A percentile compares a stretch with the other conserved stretches of the same genome.
Conservation (phyloP, 805 yeast genomes). For the Metschnikowia lachancei region DNA sequence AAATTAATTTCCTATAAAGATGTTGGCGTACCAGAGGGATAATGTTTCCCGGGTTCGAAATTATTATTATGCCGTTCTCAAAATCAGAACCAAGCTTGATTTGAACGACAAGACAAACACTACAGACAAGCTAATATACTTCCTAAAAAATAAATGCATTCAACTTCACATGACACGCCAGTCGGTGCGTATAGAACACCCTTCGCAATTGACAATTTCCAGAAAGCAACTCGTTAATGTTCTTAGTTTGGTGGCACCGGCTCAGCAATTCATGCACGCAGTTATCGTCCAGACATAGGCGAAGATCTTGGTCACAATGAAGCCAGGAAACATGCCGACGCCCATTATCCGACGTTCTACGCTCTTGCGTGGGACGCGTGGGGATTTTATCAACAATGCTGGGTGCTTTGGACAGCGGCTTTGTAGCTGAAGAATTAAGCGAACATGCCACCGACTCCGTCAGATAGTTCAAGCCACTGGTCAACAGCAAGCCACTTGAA, state of each 20-base stretch:
- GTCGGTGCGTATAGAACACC: conserved; percentile 18
- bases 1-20: too few species aligned
- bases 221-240: conserved; percentile 11
- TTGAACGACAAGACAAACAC: too few species aligned
- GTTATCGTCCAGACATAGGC: conserved; percentile 16
- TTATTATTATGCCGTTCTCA: too few species aligned
- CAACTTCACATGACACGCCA: conserved; percentile 10
- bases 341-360: background rate
- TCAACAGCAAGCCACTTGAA: background rate
- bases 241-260: conserved; percentile 14
- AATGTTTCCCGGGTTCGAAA: too few species aligned
- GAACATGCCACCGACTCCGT: background rate
- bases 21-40: too few species aligned
- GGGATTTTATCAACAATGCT: background rate
- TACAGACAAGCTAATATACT: background rate
- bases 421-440: background rate
- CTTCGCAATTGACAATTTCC: conserved; percentile 4
- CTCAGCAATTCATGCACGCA: conserved; percentile 13
- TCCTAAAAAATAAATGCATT: conserved; percentile 18
- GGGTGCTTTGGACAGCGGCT: background rate
- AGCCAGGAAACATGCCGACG: conserved; percentile 16
- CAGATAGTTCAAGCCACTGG: background rate
- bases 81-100: too few species aligned
- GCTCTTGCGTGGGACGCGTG: background rate
- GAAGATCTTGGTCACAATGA: conserved; percentile 16